A percentile compares a stretch with the other conserved stretches of the same genome.
Conservation (phyloP, 1,284 basidiomycete species). For the Trichosporon inkin region DNA sequence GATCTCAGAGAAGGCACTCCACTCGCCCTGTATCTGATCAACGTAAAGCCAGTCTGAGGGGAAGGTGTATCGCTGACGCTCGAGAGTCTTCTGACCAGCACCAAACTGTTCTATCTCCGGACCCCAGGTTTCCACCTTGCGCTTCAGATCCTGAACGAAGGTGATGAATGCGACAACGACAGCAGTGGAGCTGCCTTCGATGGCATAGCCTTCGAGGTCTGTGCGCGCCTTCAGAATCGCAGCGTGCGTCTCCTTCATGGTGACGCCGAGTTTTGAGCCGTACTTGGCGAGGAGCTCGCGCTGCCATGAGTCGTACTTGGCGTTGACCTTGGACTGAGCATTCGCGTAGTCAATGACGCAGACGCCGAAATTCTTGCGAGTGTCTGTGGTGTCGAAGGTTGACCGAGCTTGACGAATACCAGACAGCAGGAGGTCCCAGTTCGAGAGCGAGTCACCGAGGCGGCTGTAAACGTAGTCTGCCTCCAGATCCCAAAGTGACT, state of each 20-base stretch:
- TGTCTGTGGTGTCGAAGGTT: conserved; percentile 95
- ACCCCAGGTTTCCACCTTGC: conserved; percentile 94
- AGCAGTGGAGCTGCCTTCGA: conserved; percentile 68
- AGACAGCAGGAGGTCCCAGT: conserved; percentile 91
- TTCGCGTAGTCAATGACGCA: conserved; percentile 97
- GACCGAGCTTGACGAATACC: conserved; percentile 95
- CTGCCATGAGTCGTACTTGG: conserved; percentile 98
- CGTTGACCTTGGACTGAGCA: conserved; percentile 93
- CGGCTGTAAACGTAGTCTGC: conserved; percentile 90
- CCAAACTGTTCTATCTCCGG: conserved; percentile 93
- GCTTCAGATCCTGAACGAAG: conserved; percentile 97
- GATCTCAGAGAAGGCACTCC: conserved; percentile 98
- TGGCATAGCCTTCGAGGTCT: conserved; percentile 86
- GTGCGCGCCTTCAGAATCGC: conserved; percentile 86
- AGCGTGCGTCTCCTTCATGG: conserved; percentile 95
- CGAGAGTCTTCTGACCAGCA: conserved; percentile 91
- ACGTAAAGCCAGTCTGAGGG: conserved; percentile 97
- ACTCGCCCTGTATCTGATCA: conserved; percentile 94
- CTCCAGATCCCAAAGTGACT: conserved; percentile 97
- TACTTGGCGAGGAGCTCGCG: conserved; percentile 87
- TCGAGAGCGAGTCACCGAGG: conserved; percentile 82
- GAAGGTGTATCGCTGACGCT: conserved; percentile 94
- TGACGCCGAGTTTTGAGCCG: conserved; percentile 82
- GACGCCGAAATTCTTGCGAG: conserved; percentile 83
- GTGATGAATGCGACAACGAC: conserved; percentile 98